phyloP scores from a whole-genome alignment of 1,284 basidiomycete genomes.

The Neonothopanus nambi region DNA sequence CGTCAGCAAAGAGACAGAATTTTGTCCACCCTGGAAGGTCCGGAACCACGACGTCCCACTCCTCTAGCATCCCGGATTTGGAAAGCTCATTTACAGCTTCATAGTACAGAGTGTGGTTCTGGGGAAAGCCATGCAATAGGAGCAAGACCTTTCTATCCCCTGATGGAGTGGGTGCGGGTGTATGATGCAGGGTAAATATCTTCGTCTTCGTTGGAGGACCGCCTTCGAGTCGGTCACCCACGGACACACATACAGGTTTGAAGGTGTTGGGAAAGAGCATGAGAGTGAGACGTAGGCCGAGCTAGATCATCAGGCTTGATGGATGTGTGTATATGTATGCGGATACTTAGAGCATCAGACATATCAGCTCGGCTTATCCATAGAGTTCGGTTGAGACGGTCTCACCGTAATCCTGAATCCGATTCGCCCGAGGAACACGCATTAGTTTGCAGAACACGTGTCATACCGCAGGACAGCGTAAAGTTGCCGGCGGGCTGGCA shows the following conservation, averaged over 20 bases:
- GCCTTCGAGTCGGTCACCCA: not conserved
- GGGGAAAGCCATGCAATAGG: slow-evolving; percentile 15
- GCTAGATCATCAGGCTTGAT: too few species aligned
- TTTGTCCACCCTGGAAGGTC: slow-evolving; percentile 14
- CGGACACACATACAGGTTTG: not conserved
- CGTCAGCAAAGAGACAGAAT: not conserved
- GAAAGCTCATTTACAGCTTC: slow-evolving; percentile 8
- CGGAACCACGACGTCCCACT: slow-evolving; percentile 16
- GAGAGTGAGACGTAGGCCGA: not conserved
- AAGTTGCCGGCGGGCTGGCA: too few species aligned
- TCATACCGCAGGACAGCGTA: too few species aligned
- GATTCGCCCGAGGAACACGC: too few species aligned
- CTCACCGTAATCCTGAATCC: too few species aligned
- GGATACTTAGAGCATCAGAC: too few species aligned
- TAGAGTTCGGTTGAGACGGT: too few species aligned
- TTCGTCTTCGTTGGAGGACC: slow-evolving; percentile 1
- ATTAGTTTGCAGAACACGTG: too few species aligned
- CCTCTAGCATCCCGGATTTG: slow-evolving; percentile 8
- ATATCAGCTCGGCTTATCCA: too few species aligned
- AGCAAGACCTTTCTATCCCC: slow-evolving; percentile 7
- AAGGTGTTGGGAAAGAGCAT: slow-evolving; percentile 4
- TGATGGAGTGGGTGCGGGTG: not conserved
- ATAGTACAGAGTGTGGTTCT: slow-evolving; percentile 14
- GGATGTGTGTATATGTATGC: too few species aligned
- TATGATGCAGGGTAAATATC: slow-evolving; percentile 12